Evolutionary conservation across 1,284 basidiomycete genomes (phyloP), one percentile per base, ranked within the genome.

Genomic region (Ganoderma meredithae): DNA sequence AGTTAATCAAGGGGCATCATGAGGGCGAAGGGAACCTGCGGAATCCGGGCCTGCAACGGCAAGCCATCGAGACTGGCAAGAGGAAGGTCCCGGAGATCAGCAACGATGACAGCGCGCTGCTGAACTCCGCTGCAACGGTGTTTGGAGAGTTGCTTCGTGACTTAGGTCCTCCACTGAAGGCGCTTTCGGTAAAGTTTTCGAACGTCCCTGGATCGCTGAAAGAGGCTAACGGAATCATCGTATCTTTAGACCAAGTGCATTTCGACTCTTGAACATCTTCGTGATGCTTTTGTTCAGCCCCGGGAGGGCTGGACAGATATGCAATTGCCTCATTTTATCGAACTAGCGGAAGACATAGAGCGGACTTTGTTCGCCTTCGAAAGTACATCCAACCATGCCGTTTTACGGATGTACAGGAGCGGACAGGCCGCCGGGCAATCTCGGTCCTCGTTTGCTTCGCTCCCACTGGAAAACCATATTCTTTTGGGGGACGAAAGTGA

Each of bases 131-230:
- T 1, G 90, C 92, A 0, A 85, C 86, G 12, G 90, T 96, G 80
- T 96, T 97, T 78, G 90, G 92, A 9, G 89, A 92, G 70, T 83
- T 98, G 33, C 84, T 95, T n/a, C 90, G 95, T 62, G 91, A 95
- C 74, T 82, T 97, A 10, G 95, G 93, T 0, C 88, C 91, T 1
- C 91, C 94, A 0, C 79, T 98, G 72, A 91, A 89, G 73, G 85
- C 86, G 0, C 83, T 98, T 47, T 90, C 93, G 55, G 95, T 96
- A 27, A 66, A 62, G 8, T 61, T 39, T 36, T 17, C 53, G 13
- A 36, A 49, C 62, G n/a, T 62, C 41, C 36, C 39, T 13, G 12
- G 62, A 12, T 53, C 58, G 19, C 36, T 13, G 59, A 66, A 33
- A 36, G 47, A 56, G 9, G 19, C 22, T 31, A 62, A 7, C 44